phyloP scores from a whole-genome alignment of 345 rosid species.

The Laguncularia racemosa region DNA sequence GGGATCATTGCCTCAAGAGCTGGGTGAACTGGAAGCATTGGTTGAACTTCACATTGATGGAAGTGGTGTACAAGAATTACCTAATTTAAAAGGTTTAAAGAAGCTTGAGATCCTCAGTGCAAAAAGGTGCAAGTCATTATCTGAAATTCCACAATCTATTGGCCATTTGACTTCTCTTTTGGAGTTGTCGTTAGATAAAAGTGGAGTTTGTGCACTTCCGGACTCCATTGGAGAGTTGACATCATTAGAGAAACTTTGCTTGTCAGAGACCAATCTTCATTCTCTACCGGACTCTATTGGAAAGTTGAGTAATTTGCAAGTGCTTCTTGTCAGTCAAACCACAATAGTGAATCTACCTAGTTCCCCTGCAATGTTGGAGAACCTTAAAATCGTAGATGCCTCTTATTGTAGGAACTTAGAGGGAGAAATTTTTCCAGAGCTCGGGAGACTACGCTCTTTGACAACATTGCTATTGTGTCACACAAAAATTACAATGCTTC shows the following conservation, averaged over 20 bases:
- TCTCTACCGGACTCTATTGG: not conserved
- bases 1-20: no score
- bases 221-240: not conserved
- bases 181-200: no score
- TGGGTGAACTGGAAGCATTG: no score
- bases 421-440: constrained; percentile 9
- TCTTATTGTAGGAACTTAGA: not conserved
- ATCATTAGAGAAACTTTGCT: not conserved
- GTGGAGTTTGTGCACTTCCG: no score
- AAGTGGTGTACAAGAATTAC: not conserved
- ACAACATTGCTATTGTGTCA: no score
- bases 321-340: not conserved
- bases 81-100: not conserved
- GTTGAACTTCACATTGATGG: not conserved
- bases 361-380: constrained; percentile 1
- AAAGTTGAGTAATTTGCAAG: constrained; percentile 1
- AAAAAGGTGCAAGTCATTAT: no score
- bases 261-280: not conserved
- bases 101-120: no score
- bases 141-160: not conserved
- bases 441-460: constrained; percentile 4
- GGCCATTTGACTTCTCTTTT: no score
- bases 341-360: not conserved
- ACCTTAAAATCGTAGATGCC: constrained; percentile 8
- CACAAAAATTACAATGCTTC: no score